These are phyloP conservation scores for Phytopythium vexans DNA, from an alignment of 352 stramenopile genomes.

Conservation along the genomic window DNA sequence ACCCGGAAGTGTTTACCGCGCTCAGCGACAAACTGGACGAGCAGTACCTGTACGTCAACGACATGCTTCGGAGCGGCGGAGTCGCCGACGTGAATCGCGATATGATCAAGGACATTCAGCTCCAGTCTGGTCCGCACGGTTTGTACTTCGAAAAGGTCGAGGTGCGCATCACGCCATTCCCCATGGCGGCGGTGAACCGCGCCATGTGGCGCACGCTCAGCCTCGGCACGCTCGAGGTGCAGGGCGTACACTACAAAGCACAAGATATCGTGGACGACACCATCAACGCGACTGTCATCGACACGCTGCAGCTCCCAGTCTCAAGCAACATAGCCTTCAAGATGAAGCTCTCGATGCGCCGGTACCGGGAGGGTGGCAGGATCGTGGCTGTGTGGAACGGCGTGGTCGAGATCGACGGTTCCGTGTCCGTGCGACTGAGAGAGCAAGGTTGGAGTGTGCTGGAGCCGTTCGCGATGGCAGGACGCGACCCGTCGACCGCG, in stretches of 20 bases:
- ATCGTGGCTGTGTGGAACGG: conserved; percentile 26
- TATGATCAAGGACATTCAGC: neutral
- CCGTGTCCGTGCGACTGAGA: conserved; percentile 24
- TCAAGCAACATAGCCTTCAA: conserved; percentile 13
- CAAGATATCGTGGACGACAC: conserved; percentile 18
- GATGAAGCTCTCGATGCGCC: conserved; percentile 19
- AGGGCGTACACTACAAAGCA: conserved; percentile 6
- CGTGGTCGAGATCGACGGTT: conserved; percentile 29
- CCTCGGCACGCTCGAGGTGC: neutral
- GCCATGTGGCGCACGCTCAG: conserved; percentile 18
- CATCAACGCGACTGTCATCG: conserved; percentile 22
- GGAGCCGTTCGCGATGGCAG: no score
- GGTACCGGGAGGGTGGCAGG: conserved; percentile 17
- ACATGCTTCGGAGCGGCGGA: conserved; percentile 10
- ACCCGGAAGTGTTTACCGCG: conserved; percentile 19
- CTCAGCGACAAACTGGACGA: conserved; percentile 18
- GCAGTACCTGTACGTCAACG: conserved; percentile 17
- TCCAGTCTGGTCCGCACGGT: conserved; percentile 1
- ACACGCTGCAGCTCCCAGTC: conserved; percentile 16
- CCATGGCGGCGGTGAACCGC: conserved; percentile 18
- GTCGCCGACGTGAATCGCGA: conserved; percentile 9
- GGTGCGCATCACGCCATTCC: conserved; percentile 22
- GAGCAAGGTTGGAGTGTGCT: conserved; percentile 27
- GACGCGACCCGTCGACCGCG: no score
- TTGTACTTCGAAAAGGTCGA: conserved; percentile 16